These are phyloP conservation scores for Arthroderma sp. DNA, from an alignment of 2,329 filamentous ascomycete species.

Conservation along the genomic window DNA sequence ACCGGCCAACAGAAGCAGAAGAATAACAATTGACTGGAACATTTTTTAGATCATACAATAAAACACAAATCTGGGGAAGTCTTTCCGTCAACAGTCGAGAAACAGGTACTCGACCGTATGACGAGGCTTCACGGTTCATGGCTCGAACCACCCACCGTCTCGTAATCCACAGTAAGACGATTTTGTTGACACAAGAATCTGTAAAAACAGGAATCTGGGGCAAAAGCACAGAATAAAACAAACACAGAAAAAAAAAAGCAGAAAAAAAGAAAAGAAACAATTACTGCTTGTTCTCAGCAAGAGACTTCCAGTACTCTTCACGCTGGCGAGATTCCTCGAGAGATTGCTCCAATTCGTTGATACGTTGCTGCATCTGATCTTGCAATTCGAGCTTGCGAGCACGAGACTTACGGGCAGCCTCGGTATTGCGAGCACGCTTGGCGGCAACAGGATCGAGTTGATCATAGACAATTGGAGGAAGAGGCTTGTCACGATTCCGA, in stretches of 20 bases:
- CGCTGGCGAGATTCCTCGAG: slow-evolving; percentile 22
- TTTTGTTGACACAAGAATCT: no score
- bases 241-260: slow-evolving; percentile 9
- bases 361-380: slow-evolving; percentile 59
- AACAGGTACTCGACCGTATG: not conserved
- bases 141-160: slow-evolving; percentile 25
- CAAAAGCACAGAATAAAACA: slow-evolving; percentile 11
- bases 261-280: slow-evolving; percentile 6
- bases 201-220: not conserved
- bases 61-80: not conserved
- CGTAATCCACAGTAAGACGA: slow-evolving; percentile 12
- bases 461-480: slow-evolving; percentile 68
- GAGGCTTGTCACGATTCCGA: slow-evolving; percentile 66
- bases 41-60: not conserved
- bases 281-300: slow-evolving; percentile 17
- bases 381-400: slow-evolving; percentile 70
- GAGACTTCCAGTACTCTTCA: slow-evolving; percentile 26
- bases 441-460: slow-evolving; percentile 60
- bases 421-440: slow-evolving; percentile 87
- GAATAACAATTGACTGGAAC: not conserved
- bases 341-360: slow-evolving; percentile 50
- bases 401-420: slow-evolving; percentile 85
- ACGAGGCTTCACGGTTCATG: slow-evolving; percentile 12
- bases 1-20: slow-evolving; percentile 24
- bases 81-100: not conserved